Evolutionary conservation across 345 rosid genomes (phyloP).

Genomic region (Gossypium ekmanianum): DNA sequence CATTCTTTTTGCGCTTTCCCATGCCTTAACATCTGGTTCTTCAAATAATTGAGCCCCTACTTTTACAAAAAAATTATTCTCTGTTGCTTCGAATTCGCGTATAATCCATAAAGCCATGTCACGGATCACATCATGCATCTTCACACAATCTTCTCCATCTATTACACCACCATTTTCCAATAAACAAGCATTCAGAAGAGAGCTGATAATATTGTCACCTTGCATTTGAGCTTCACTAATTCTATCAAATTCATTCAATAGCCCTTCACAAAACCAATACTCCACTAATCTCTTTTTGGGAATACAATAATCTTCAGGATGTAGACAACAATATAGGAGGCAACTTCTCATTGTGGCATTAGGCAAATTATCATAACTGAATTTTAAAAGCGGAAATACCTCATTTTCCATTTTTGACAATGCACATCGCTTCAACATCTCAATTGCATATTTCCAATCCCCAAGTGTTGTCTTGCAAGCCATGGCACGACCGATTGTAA

Average conservation of each 20-base stretch:
- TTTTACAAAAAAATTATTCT: background rate
- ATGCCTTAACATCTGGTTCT: background rate
- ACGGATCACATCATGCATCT: slow-evolving; percentile 33
- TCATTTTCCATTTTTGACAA: background rate
- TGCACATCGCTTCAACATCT: background rate
- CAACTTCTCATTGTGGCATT: background rate
- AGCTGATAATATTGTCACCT: background rate
- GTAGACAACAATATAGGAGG: slow-evolving; percentile 19
- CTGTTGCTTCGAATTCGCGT: background rate
- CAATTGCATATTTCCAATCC: slow-evolving; percentile 14
- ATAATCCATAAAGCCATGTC: background rate
- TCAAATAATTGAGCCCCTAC: background rate
- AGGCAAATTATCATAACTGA: background rate
- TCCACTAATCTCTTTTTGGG: background rate
- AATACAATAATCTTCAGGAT: background rate
- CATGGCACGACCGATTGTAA: slow-evolving; percentile 23
- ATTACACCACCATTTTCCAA: background rate
- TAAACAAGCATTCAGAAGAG: background rate
- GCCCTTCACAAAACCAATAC: background rate
- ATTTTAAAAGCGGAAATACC: background rate
- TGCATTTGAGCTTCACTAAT: background rate
- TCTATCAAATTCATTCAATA: background rate
- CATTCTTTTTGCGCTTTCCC: too few relatives aligned
- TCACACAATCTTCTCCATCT: slow-evolving; percentile 5
- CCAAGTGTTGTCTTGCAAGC: background rate